Evolutionary conservation across 2,329 filamentous ascomycete genomes (phyloP), one percentile per base, ranked within the genome.

Genomic region (Paecilomyces dactylethromorphus): DNA sequence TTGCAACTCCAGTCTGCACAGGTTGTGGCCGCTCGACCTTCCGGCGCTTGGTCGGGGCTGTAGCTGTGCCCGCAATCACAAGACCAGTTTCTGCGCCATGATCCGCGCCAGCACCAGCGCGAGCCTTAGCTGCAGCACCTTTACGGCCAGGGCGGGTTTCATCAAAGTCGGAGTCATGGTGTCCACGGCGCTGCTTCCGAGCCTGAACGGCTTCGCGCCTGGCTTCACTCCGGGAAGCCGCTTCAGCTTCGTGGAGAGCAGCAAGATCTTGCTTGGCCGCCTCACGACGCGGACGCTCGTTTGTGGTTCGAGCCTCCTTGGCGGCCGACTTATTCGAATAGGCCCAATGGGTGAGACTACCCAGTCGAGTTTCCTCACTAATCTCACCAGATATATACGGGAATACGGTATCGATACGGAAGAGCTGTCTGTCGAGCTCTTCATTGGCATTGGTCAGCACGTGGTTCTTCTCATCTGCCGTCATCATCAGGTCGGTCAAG

Each of bases 401-500:
- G 82, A 90, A 96, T 32, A 95, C 88, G 66, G 90, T 88, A 71
- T 96, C 90, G 69, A 97, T 86, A 56, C 95, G 90, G 60, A 84
- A 79, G 35, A 97, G 82, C 69, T 97, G 92, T 70, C 90, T 90
- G 64, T 91, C 86, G 12, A 97, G 84, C 53, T 92, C 91, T 66
- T 96, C 90, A 68, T 93, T 94, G 57, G 94, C 93, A 15, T 93
- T 95, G 39, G 90, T 89, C 58, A 97, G 89, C 66, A 99, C 94
- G 66, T 97, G 92, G 65, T 97, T 96, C 78, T 99, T 99, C 77
- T 99, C 94, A 70, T 99, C 94, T 39, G 97, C 83, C 1, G 92
- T 93, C 54, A 91, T 86, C 52, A 97, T 85, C 81, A 97, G 89
- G 66, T 92, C 89, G 64, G 88, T 85, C 56, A 96, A 87, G 64